A percentile compares a stretch with the other conserved stretches of the same genome.
These are phyloP conservation scores for Nitzschia putrida DNA, from an alignment of 108 stramenopile genomes.

Conservation along the genomic window DNA sequence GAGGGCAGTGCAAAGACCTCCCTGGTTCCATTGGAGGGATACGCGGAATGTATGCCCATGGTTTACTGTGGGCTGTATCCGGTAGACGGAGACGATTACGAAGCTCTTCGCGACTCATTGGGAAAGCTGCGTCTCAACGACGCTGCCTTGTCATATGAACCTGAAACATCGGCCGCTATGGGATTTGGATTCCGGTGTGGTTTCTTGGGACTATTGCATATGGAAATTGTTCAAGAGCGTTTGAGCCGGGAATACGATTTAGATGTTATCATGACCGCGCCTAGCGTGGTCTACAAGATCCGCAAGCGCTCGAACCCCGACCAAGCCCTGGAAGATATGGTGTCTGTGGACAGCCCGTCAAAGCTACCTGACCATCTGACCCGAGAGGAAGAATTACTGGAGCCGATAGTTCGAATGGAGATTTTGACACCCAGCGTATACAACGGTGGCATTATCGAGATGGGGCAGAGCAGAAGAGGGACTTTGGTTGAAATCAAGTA, in stretches of 20 bases:
- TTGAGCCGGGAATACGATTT: slow-evolving; percentile 91
- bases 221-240: slow-evolving; percentile 98
- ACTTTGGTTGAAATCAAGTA: slow-evolving; percentile 90
- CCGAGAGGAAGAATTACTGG: slow-evolving; percentile 71
- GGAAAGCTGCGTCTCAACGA: slow-evolving; percentile 95
- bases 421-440: slow-evolving; percentile 84
- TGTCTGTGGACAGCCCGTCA: slow-evolving; percentile 83
- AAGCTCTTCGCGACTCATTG: slow-evolving; percentile 83
- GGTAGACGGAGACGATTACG: slow-evolving; percentile 93
- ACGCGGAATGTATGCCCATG: slow-evolving; percentile 89
- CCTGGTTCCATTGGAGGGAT: slow-evolving; percentile 67
- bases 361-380: slow-evolving; percentile 90
- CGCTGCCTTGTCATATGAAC: slow-evolving; percentile 84
- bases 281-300: slow-evolving; percentile 94
- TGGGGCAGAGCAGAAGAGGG: slow-evolving; percentile 89
- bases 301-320: slow-evolving; percentile 18
- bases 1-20: neutral
- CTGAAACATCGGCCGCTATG: slow-evolving; percentile 87
- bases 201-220: slow-evolving; percentile 97
- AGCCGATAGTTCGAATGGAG: slow-evolving; percentile 91
- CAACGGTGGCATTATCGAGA: slow-evolving; percentile 85
- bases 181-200: slow-evolving; percentile 95
- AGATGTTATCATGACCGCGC: slow-evolving; percentile 97
- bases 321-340: neutral
- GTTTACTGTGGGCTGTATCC: slow-evolving; percentile 96